Evolutionary conservation across 331 rosid species (phyloP).

Genomic region (Ulmus americana): DNA sequence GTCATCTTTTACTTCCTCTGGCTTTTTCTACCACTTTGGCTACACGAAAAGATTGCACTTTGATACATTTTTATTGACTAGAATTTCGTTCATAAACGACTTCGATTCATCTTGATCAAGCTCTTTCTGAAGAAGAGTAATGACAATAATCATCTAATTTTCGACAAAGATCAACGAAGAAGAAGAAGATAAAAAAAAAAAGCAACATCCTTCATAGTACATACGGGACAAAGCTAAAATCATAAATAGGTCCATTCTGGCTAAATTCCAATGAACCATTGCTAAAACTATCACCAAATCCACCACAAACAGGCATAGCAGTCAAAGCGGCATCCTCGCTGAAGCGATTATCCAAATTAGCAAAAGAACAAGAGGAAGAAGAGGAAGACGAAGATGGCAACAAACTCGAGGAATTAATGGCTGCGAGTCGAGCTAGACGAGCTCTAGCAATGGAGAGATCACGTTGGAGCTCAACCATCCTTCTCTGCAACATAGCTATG

Average conservation of each 20-base stretch:
- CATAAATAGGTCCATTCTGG: constrained; percentile 39
- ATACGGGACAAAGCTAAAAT: constrained; percentile 54
- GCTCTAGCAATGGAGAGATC: constrained; percentile 74
- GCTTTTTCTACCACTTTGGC: no score
- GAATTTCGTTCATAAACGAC: no score
- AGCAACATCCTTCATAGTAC: constrained; percentile 22
- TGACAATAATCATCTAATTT: neutral
- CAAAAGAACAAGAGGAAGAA: constrained; percentile 14
- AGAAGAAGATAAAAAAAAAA: neutral
- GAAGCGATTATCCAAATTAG: constrained; percentile 28
- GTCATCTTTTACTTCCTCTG: no score
- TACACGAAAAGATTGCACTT: no score
- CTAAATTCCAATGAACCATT: constrained; percentile 45
- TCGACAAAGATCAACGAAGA: neutral
- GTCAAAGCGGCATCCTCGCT: constrained; percentile 33
- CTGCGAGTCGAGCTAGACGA: constrained; percentile 55
- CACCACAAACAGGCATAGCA: constrained; percentile 37
- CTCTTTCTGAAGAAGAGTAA: no score
- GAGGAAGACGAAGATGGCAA: constrained; percentile 4
- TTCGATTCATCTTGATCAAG: no score
- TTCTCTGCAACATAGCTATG: constrained; percentile 59
- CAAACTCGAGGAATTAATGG: constrained; percentile 13
- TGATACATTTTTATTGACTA: no score
- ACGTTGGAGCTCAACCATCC: constrained; percentile 66
- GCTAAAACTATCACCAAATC: constrained; percentile 33